These are phyloP conservation scores for Spergularia azorica DNA, from an alignment of 179 eudicot genomes.

Conservation along the genomic window DNA sequence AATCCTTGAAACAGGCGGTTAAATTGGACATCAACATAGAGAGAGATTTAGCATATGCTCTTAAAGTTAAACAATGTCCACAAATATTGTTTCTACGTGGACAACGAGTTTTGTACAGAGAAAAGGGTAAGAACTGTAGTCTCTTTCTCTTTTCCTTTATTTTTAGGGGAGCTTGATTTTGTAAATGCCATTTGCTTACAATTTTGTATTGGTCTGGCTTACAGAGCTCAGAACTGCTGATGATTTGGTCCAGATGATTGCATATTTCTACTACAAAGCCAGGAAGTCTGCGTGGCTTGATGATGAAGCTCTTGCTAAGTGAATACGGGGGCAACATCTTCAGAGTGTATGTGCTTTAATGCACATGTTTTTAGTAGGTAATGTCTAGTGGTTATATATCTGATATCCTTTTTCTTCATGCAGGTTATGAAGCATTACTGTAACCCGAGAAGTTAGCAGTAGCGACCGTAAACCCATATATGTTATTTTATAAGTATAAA, in stretches of 20 bases:
- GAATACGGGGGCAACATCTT: no score
- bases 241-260: constrained; percentile 93
- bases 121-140: constrained; percentile 49
- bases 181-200: constrained; percentile 10
- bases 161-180: neutral
- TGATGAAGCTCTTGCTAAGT: constrained; percentile 35
- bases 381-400: no score
- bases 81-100: constrained; percentile 49
- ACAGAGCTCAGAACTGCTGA: constrained; percentile 74
- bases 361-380: no score
- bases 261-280: constrained; percentile 78
- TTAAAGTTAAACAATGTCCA: constrained; percentile 45
- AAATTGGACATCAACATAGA: constrained; percentile 92
- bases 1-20: constrained; percentile 60
- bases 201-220: neutral
- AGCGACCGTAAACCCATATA: no score
- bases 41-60: constrained; percentile 67
- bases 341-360: constrained; percentile 12
- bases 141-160: neutral
- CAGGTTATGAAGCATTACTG: no score
- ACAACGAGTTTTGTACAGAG: constrained; percentile 58
- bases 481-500: no score
- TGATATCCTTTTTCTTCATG: no score
- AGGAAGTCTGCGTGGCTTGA: constrained; percentile 75
- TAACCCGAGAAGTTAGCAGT: no score